Percentiles rank a stretch among this genome's conserved stretches.
These are phyloP conservation scores for Fusarium dimerum DNA, from an alignment of 2,329 filamentous ascomycete species.

Conservation along the genomic window DNA sequence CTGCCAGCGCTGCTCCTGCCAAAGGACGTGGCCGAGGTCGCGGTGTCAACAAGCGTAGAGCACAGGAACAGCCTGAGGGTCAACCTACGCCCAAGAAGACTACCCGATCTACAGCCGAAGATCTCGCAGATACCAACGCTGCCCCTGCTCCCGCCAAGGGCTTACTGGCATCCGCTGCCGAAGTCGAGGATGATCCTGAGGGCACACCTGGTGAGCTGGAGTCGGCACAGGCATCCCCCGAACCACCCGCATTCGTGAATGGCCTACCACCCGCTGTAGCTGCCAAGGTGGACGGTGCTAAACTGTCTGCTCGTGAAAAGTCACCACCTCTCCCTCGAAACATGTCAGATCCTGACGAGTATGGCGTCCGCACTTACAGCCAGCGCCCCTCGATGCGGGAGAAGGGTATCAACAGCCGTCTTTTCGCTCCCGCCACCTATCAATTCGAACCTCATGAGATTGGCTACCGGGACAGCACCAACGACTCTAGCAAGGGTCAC, in stretches of 20 bases:
- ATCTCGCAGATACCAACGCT: conserved; percentile 26
- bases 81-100: conserved; percentile 52
- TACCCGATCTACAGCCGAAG: conserved; percentile 37
- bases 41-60: conserved; percentile 49
- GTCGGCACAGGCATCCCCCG: conserved; percentile 38
- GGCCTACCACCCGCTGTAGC: conserved; percentile 25
- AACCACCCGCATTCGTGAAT: conserved; percentile 32
- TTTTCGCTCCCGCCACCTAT: conserved; percentile 49
- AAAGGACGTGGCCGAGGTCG: conserved; percentile 36
- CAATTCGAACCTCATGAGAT: conserved; percentile 56
- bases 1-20: conserved; percentile 27
- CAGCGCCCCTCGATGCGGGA: conserved; percentile 43
- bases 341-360: conserved; percentile 50
- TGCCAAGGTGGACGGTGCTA: conserved; percentile 27
- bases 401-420: conserved; percentile 52
- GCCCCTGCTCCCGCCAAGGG: conserved; percentile 38
- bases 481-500: conserved; percentile 55
- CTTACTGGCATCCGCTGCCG: conserved; percentile 41
- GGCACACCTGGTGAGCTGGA: conserved; percentile 38
- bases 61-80: conserved; percentile 50
- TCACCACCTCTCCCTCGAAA: conserved; percentile 42
- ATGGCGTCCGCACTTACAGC: conserved; percentile 49
- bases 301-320: conserved; percentile 37
- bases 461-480: conserved; percentile 60
- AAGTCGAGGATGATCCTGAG: conserved; percentile 37